Evolutionary conservation across 1,139 yeast species (phyloP), one percentile per base, ranked within the genome.

Genomic region (Taphrina communis): DNA sequence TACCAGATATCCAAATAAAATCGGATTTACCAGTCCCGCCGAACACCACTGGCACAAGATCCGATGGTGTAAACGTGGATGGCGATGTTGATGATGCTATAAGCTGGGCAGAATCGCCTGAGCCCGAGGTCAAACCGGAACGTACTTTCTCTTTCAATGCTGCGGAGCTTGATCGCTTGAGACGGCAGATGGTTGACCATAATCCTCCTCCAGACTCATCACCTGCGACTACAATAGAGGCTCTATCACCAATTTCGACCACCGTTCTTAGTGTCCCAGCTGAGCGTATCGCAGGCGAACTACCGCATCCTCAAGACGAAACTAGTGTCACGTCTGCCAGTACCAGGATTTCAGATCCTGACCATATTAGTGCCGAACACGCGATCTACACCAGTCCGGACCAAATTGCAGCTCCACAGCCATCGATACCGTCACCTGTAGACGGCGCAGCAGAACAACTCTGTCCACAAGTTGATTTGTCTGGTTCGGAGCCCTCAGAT

Each of bases 141-240:
- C 21, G 25, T 17, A 17, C 25, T 14, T 53, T 19, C 3, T 8
- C 11, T 9, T 53, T 53, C 25, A 36, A 17, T 53, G 58, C 58
- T 6, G 42, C 9, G 41, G 14, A 53, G 25, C 21, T 53, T 31
- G 42, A 35, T 35, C 42, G 42, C 44, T 1, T 53, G 9, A 41
- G 58, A 36, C 58, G 42, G 7, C 58, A 53, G 44, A 9, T 12
- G 8, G 58, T 53, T 1, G 42, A 53, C 3, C 58, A 58, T 35
- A 58, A 53, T 31, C 62, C 62, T 7, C 62, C 62, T 14, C 62
- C 62, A 9, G 62, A 58, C 36, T 58, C 62, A 5, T 58, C 62
- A 25, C 62, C 62, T 31, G 8, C 50, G 19, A 11, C 44, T 39
- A 14, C 14, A n/a, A 1, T 1, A 21, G 17, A 9, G 35, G 19